phyloP scores from a whole-genome alignment of 176 grass and related monocot species.

The Ampelocalamus luodianensis region DNA sequence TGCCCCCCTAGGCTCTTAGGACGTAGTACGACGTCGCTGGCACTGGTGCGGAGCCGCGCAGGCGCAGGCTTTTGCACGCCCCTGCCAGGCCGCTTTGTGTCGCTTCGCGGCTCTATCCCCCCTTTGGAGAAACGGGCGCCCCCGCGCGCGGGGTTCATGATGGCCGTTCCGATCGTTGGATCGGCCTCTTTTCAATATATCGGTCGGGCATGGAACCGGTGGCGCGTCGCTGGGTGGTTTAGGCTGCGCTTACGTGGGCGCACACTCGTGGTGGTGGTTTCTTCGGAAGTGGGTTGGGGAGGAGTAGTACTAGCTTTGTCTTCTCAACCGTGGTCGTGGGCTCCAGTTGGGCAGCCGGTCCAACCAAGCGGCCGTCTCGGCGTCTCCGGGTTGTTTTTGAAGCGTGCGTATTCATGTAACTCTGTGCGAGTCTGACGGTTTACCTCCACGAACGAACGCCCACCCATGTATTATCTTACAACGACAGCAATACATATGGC shows the following conservation, averaged over 20 bases:
- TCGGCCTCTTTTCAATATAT: not conserved
- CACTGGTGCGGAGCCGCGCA: not conserved
- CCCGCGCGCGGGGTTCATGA: not conserved
- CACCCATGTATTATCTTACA: not conserved
- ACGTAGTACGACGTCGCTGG: not conserved
- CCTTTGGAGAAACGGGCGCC: not conserved
- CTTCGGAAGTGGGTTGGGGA: not conserved
- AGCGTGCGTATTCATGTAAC: not conserved
- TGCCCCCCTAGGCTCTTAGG: not conserved
- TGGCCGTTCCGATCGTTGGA: not conserved
- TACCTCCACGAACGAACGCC: not conserved
- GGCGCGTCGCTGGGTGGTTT: not conserved
- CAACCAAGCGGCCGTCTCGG: too few species aligned
- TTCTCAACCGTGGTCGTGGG: too few species aligned
- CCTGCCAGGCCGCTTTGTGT: conserved; percentile 40
- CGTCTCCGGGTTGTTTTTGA: not conserved
- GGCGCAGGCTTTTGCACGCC: not conserved
- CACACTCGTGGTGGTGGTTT: not conserved
- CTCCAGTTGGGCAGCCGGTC: too few species aligned
- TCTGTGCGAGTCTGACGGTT: not conserved
- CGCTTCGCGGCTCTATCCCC: conserved; percentile 12
- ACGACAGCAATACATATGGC: not conserved
- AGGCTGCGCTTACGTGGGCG: not conserved
- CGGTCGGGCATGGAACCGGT: not conserved
- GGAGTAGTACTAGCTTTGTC: not conserved